A percentile compares a stretch with the other conserved stretches of the same genome.
These are phyloP conservation scores for Cystofilobasidium capitatum DNA, from an alignment of 768 basidiomycete genomes.

Conservation along the genomic window DNA sequence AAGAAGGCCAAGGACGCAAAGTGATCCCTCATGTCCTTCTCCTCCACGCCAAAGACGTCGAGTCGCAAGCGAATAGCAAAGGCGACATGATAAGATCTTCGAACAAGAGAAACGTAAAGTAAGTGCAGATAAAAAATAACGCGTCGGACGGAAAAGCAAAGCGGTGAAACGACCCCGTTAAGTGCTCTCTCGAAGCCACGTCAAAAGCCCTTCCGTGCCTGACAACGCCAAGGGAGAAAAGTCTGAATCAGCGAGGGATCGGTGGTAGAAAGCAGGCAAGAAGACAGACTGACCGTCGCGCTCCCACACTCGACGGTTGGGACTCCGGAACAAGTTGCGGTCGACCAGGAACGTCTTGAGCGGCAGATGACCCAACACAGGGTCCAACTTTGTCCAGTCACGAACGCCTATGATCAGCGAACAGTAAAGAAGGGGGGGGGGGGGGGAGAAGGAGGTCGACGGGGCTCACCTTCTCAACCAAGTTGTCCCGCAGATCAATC, in stretches of 20 bases:
- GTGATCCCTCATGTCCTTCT: no score
- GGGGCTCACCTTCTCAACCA: conserved; percentile 16
- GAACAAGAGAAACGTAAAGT: no score
- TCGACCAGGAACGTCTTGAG: conserved; percentile 28
- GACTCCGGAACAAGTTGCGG: conserved; percentile 28
- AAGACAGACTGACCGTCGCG: conserved; percentile 22
- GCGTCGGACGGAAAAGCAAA: no score
- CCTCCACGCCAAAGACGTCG: no score
- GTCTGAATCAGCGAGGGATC: not conserved
- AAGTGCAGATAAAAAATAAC: no score
- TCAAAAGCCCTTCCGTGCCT: conserved; percentile 23
- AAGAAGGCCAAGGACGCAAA: conserved; percentile 1
- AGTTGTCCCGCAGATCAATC: conserved; percentile 21
- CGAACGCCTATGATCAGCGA: not conserved
- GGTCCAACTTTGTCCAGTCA: conserved; percentile 13
- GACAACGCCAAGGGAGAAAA: not conserved
- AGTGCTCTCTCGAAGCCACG: no score
- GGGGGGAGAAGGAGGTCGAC: not conserved
- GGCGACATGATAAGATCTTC: no score
- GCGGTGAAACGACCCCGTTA: no score
- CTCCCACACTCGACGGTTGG: conserved; percentile 28
- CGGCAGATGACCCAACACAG: conserved; percentile 28
- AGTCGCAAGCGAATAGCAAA: no score
- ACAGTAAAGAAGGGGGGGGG: not conserved
- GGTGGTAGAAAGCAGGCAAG: not conserved